These are phyloP conservation scores for Vaccinium corymbosum DNA, from an alignment of 148 eudicot genomes.

Conservation along the genomic window DNA sequence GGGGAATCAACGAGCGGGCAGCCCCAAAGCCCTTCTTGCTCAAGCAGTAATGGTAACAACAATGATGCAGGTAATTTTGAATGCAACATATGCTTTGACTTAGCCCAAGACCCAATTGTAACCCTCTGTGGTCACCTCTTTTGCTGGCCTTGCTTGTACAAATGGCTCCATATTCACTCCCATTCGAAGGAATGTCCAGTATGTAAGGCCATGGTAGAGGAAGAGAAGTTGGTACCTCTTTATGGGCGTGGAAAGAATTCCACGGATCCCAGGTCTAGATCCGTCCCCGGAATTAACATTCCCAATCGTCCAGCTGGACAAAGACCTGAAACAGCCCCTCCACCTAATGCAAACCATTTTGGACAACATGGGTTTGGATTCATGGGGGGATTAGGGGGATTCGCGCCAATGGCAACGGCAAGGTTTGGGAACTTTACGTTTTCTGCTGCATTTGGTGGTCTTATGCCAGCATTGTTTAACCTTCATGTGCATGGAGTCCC, in stretches of 20 bases:
- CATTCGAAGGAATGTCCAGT: slow-evolving; percentile 50
- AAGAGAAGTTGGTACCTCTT: slow-evolving; percentile 48
- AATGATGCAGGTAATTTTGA: slow-evolving; percentile 46
- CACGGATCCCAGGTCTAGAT: slow-evolving; percentile 44
- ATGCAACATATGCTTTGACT: slow-evolving; percentile 61
- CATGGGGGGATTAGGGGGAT: slow-evolving; percentile 58
- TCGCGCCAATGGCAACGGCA: slow-evolving; percentile 46
- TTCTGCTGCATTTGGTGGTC: slow-evolving; percentile 48
- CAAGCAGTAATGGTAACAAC: slow-evolving; percentile 27
- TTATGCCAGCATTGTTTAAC: slow-evolving; percentile 62
- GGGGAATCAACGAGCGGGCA: slow-evolving; percentile 35
- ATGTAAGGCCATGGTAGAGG: slow-evolving; percentile 50
- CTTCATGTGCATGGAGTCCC: slow-evolving; percentile 66
- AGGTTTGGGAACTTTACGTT: slow-evolving; percentile 61
- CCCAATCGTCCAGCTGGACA: slow-evolving; percentile 59
- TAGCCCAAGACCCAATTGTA: slow-evolving; percentile 57
- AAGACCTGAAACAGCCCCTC: slow-evolving; percentile 52
- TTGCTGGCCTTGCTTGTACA: slow-evolving; percentile 74
- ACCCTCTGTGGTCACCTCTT: slow-evolving; percentile 64
- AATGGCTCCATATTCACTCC: slow-evolving; percentile 52
- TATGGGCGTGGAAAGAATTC: slow-evolving; percentile 56
- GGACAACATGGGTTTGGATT: slow-evolving; percentile 57
- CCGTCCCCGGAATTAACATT: slow-evolving; percentile 38
- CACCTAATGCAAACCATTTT: slow-evolving; percentile 38
- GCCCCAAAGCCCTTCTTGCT: slow-evolving; percentile 32